Evolutionary conservation across 768 basidiomycete genomes (phyloP).

Genomic region (Phallus indusiatus): DNA sequence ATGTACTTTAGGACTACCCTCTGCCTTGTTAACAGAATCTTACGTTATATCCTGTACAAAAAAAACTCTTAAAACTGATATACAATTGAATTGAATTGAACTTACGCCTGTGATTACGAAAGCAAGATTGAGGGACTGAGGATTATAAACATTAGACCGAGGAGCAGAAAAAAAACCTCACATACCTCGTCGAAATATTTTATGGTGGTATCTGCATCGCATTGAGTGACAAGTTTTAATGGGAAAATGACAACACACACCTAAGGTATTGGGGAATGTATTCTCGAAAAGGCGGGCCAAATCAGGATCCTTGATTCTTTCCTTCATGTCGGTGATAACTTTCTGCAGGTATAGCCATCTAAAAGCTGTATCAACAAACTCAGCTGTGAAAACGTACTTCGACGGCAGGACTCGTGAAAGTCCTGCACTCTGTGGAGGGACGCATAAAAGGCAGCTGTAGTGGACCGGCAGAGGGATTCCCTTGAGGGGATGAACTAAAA

Average conservation of each 20-base stretch:
- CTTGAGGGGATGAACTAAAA: conserved; percentile 47
- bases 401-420: conserved; percentile 66
- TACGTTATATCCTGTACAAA: conserved; percentile 59
- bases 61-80: background rate
- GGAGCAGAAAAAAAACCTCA: background rate
- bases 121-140: conserved; percentile 55
- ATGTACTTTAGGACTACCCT: background rate
- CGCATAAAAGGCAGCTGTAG: conserved; percentile 65
- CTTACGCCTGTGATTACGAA: conserved; percentile 74
- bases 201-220: conserved; percentile 63
- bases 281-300: conserved; percentile 74
- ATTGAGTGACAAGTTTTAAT: background rate
- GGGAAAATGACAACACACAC: conserved; percentile 24
- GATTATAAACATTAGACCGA: background rate
- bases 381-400: conserved; percentile 35
- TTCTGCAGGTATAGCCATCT: conserved; percentile 29
- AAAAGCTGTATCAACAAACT: background rate
- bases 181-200: conserved; percentile 59
- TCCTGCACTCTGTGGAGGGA: conserved; percentile 57
- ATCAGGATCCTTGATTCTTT: conserved; percentile 65
- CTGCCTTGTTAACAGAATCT: conserved; percentile 9
- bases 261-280: conserved; percentile 74
- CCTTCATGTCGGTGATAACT: conserved; percentile 68
- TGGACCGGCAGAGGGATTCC: conserved; percentile 47
- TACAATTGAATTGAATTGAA: background rate